Percentiles rank a stretch among this genome's conserved stretches.
These are phyloP conservation scores for Stereum hirsutum DNA, from an alignment of 1,284 basidiomycete genomes.

Conservation along the genomic window DNA sequence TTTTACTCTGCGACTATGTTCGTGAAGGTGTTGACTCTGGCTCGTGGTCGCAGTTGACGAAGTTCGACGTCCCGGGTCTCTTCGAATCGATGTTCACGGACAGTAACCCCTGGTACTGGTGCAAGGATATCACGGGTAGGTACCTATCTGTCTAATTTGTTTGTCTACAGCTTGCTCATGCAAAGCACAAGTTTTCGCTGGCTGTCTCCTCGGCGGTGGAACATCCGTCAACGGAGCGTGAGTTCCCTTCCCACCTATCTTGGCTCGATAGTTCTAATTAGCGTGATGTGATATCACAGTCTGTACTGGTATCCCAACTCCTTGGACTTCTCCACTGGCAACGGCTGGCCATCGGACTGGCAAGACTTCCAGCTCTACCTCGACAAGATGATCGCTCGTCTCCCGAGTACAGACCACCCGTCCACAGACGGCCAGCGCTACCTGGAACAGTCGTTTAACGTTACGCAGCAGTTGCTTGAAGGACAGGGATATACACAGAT, in stretches of 20 bases:
- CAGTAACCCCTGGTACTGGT: constrained; percentile 51
- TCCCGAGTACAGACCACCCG: constrained; percentile 49
- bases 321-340: constrained; percentile 38
- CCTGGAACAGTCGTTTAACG: constrained; percentile 37
- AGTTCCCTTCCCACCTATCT: constrained; percentile 16
- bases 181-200: constrained; percentile 58
- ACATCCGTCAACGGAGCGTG: constrained; percentile 57
- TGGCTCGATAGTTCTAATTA: constrained; percentile 3
- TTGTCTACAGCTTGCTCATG: too few relatives aligned
- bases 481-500: constrained; percentile 38
- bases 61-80: constrained; percentile 55
- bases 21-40: not conserved
- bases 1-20: not conserved
- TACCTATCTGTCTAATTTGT: too few relatives aligned
- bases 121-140: too few relatives aligned
- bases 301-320: constrained; percentile 50
- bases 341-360: constrained; percentile 52
- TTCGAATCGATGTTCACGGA: constrained; percentile 59
- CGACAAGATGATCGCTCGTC: constrained; percentile 34
- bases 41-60: constrained; percentile 34
- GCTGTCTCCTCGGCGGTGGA: constrained; percentile 54
- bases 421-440: constrained; percentile 56
- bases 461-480: constrained; percentile 34
- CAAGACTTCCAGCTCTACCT: constrained; percentile 40
- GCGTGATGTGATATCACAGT: constrained; percentile 17